Evolutionary conservation across 306 rosid species (phyloP).

Genomic region (Gastrolobium bilobum): DNA sequence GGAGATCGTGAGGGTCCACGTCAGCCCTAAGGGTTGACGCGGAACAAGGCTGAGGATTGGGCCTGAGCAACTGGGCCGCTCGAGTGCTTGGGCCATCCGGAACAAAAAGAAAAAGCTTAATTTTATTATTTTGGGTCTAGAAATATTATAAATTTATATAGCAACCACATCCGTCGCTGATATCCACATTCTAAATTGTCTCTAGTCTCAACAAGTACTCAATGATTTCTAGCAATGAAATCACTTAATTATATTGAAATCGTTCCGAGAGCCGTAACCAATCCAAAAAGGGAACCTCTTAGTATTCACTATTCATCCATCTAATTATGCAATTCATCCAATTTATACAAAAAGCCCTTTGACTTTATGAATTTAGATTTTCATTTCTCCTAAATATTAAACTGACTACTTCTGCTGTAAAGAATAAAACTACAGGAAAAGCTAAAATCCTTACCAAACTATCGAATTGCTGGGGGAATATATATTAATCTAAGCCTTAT

Average conservation of each 20-base stretch:
- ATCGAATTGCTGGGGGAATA: not conserved
- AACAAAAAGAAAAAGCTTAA: not conserved
- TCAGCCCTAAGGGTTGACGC: too few relatives aligned
- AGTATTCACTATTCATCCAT: conserved; percentile 5
- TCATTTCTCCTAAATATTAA: not conserved
- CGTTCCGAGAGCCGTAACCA: conserved; percentile 1
- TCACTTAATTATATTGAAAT: not conserved
- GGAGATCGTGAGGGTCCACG: too few relatives aligned
- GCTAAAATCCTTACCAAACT: too few relatives aligned
- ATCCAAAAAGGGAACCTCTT: not conserved
- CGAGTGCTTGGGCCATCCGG: too few relatives aligned
- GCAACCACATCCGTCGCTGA: conserved; percentile 21
- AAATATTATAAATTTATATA: not conserved
- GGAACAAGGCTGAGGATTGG: too few relatives aligned
- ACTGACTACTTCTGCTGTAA: not conserved
- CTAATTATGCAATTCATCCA: not conserved
- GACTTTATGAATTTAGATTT: not conserved
- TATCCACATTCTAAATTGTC: conserved; percentile 19
- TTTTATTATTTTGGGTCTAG: not conserved
- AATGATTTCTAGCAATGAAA: not conserved
- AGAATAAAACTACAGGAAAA: not conserved
- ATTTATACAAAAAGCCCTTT: not conserved
- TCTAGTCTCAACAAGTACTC: conserved; percentile 26
- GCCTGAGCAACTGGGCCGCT: too few relatives aligned
- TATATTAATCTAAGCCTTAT: not conserved